These are phyloP conservation scores for Xanthoconium stramineum DNA, from an alignment of 768 basidiomycete species.

Conservation along the genomic window DNA sequence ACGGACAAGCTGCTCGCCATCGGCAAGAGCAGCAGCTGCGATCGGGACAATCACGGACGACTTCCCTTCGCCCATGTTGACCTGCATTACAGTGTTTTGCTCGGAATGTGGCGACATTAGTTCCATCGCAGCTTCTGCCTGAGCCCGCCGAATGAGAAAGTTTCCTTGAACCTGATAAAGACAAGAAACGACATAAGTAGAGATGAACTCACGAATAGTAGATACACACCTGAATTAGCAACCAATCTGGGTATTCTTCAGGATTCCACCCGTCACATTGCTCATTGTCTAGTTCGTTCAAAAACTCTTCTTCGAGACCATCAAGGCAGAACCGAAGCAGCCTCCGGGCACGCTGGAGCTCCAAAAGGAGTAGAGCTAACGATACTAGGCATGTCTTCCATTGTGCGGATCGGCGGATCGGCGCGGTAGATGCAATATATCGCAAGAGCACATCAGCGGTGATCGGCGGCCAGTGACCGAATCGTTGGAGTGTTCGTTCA, in stretches of 20 bases:
- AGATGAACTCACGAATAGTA: rapidly evolving
- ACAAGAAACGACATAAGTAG: neutral
- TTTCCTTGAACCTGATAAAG: conserved; percentile 36
- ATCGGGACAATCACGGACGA: neutral
- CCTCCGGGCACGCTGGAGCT: conserved; percentile 1
- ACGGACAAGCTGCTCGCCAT: conserved; percentile 40
- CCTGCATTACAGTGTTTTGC: conserved; percentile 36
- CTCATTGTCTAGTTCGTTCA: no score
- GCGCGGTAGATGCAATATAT: neutral
- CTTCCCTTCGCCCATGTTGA: neutral
- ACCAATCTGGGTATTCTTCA: conserved; percentile 24
- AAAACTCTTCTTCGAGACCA: no score
- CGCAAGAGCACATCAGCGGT: neutral
- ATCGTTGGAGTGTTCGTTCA: neutral
- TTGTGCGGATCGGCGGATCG: neutral
- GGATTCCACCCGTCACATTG: no score
- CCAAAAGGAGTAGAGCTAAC: conserved; percentile 27
- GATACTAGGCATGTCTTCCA: conserved; percentile 31
- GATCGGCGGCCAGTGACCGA: neutral
- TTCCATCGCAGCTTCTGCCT: conserved; percentile 36
- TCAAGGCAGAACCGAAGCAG: no score
- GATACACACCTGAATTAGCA: conserved; percentile 17
- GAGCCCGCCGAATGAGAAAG: conserved; percentile 25
- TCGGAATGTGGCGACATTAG: conserved; percentile 40
- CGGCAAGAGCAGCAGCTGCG: conserved; percentile 34